Evolutionary conservation across 2,329 filamentous ascomycete species (phyloP).

Genomic region (Parastagonospora avenae): DNA sequence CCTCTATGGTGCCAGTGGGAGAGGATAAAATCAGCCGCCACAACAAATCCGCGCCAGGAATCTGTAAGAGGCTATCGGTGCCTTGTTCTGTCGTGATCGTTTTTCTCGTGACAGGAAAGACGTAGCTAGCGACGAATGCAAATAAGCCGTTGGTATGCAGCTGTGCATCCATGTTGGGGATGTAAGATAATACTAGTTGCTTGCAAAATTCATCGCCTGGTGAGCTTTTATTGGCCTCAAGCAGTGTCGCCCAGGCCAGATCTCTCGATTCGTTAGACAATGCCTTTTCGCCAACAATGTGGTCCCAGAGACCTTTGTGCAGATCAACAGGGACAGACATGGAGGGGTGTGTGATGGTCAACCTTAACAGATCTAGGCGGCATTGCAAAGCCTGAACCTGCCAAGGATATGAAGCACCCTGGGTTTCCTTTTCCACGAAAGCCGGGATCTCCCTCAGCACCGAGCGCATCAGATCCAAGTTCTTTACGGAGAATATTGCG

Average conservation of each 20-base stretch:
- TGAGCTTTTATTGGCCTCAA: constrained; percentile 24
- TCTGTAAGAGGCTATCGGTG: constrained; percentile 50
- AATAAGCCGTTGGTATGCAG: constrained; percentile 67
- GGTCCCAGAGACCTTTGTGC: constrained; percentile 70
- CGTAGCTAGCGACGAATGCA: constrained; percentile 63
- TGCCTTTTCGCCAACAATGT: constrained; percentile 70
- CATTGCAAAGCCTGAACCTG: constrained; percentile 34
- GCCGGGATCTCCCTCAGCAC: constrained; percentile 48
- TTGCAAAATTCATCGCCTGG: constrained; percentile 36
- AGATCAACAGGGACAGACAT: constrained; percentile 66
- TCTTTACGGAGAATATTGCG: constrained; percentile 28
- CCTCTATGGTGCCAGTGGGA: constrained; percentile 68
- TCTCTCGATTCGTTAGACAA: constrained; percentile 66
- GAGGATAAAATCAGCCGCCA: constrained; percentile 81
- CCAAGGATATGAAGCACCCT: constrained; percentile 8
- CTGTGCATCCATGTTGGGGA: constrained; percentile 62
- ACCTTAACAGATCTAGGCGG: constrained; percentile 60
- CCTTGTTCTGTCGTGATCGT: constrained; percentile 20
- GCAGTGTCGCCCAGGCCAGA: constrained; percentile 65
- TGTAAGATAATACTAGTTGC: constrained; percentile 52
- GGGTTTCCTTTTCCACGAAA: constrained; percentile 35
- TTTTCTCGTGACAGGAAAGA: constrained; percentile 25
- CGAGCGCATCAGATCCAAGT: constrained; percentile 31
- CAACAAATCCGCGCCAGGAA: constrained; percentile 69
- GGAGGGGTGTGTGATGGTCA: constrained; percentile 66